Percentiles rank a stretch among this genome's conserved stretches.
Evolutionary conservation across 1,284 basidiomycete genomes (phyloP).

Genomic region (Hypsizygus ulmarius): DNA sequence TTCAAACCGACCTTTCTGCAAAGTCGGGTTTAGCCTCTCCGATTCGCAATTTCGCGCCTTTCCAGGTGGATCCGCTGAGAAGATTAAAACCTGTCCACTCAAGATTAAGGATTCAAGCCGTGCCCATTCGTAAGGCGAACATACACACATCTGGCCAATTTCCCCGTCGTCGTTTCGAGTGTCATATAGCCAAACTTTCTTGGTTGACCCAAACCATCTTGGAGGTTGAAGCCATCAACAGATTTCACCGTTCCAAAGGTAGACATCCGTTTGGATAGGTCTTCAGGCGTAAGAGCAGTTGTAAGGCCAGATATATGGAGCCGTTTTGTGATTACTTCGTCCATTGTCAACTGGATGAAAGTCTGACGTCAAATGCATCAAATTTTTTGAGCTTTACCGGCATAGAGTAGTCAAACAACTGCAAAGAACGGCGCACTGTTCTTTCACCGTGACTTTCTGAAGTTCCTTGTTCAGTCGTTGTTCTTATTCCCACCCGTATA

Average conservation of each 20-base stretch:
- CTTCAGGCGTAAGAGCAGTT: constrained; percentile 54
- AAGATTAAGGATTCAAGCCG: too few species aligned
- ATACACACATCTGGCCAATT: constrained; percentile 62
- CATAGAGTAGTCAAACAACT: too few species aligned
- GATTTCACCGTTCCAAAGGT: constrained; percentile 66
- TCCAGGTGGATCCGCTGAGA: constrained; percentile 78
- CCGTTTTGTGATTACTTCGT: constrained; percentile 47
- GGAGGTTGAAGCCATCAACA: constrained; percentile 64
- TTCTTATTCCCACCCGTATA: not conserved
- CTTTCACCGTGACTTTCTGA: not conserved
- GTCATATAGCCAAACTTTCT: constrained; percentile 75
- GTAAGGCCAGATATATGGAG: constrained; percentile 76
- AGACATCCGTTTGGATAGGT: constrained; percentile 57
- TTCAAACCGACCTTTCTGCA: constrained; percentile 45
- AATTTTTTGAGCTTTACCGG: too few species aligned
- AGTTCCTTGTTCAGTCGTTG: not conserved
- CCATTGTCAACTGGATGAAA: not conserved
- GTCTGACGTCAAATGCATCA: too few species aligned
- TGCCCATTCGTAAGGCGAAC: too few species aligned
- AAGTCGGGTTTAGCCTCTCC: constrained; percentile 78
- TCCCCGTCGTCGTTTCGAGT: constrained; percentile 57
- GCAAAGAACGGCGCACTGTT: not conserved
- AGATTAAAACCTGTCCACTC: constrained; percentile 73
- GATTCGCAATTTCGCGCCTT: constrained; percentile 76
- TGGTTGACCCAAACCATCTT: constrained; percentile 62